A percentile compares a stretch with the other conserved stretches of the same genome.
phyloP scores from a whole-genome alignment of 192 early-diverging fungal species.

The Coemansia sp. region DNA sequence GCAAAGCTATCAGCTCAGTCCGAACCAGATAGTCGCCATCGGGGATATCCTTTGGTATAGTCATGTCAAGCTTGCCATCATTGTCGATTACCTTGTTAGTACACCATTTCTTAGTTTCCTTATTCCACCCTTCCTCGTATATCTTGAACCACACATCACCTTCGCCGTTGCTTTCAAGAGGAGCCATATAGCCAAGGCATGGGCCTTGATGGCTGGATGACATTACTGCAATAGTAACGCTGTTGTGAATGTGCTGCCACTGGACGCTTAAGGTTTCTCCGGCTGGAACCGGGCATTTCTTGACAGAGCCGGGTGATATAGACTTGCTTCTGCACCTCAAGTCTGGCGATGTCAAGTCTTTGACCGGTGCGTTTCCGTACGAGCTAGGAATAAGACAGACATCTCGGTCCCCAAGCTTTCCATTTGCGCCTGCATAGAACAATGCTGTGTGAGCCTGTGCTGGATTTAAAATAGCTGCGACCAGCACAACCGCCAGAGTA shows the following conservation, averaged over 20 bases:
- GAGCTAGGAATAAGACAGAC: background rate
- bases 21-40: constrained; percentile 27
- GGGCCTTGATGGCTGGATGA: constrained; percentile 23
- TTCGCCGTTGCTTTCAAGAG: constrained; percentile 10
- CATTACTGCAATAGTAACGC: constrained; percentile 7
- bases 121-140: constrained; percentile 25
- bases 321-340: constrained; percentile 17
- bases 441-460: background rate
- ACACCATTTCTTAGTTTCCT: constrained; percentile 13
- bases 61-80: constrained; percentile 14
- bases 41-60: constrained; percentile 17
- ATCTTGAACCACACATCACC: constrained; percentile 37
- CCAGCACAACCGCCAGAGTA: background rate
- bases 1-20: constrained; percentile 27
- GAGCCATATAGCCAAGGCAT: constrained; percentile 32
- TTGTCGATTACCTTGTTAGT: constrained; percentile 14
- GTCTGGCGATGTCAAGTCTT: constrained; percentile 4
- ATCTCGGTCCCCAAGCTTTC: background rate
- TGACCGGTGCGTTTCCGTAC: constrained; percentile 11
- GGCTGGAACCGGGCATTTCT: constrained; percentile 9
- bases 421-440: constrained; percentile 1
- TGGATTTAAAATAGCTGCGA: background rate
- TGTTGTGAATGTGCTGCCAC: constrained; percentile 16
- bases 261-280: constrained; percentile 10
- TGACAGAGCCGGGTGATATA: background rate